Percentiles rank a stretch among this genome's conserved stretches.
Conservation (phyloP, 2,329 filamentous ascomycete species). For the Fonsecaea nubica region DNA sequence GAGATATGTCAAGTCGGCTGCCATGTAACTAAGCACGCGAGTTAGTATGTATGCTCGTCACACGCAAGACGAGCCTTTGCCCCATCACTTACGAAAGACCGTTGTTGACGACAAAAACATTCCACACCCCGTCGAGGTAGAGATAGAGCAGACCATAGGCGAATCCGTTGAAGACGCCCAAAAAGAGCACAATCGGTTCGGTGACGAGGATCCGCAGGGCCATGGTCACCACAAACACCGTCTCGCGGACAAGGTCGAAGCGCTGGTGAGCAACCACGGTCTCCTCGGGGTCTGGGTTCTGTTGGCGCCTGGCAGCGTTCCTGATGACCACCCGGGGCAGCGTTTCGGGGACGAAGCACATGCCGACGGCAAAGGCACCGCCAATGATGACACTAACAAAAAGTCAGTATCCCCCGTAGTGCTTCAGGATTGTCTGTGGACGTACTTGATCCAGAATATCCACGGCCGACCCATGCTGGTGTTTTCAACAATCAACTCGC, state of each 20-base stretch:
- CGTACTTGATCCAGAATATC: constrained; percentile 45
- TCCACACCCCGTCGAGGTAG: constrained; percentile 52
- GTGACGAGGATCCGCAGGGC: constrained; percentile 52
- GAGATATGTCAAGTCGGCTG: constrained; percentile 50
- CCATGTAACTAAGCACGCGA: constrained; percentile 43
- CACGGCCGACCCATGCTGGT: constrained; percentile 47
- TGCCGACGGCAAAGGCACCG: constrained; percentile 45
- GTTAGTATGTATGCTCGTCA: too few species aligned
- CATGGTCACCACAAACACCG: constrained; percentile 52
- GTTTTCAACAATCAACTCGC: constrained; percentile 50
- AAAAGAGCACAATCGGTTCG: constrained; percentile 48
- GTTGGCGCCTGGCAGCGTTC: constrained; percentile 43
- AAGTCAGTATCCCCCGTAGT: too few species aligned
- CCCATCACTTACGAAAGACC: constrained; percentile 34
- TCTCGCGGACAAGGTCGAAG: constrained; percentile 48
- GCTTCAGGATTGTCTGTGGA: too few species aligned
- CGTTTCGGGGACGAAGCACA: constrained; percentile 51
- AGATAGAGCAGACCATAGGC: constrained; percentile 52
- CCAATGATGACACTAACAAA: constrained; percentile 46
- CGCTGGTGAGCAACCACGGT: constrained; percentile 45
- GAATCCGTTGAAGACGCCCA: constrained; percentile 46
- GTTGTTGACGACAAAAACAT: constrained; percentile 53
- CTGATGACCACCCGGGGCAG: constrained; percentile 50
- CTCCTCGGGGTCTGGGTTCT: constrained; percentile 43
- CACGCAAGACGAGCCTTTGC: too few species aligned